Evolutionary conservation across 148 eudicot species (phyloP).

Genomic region (Talinum fruticosum): DNA sequence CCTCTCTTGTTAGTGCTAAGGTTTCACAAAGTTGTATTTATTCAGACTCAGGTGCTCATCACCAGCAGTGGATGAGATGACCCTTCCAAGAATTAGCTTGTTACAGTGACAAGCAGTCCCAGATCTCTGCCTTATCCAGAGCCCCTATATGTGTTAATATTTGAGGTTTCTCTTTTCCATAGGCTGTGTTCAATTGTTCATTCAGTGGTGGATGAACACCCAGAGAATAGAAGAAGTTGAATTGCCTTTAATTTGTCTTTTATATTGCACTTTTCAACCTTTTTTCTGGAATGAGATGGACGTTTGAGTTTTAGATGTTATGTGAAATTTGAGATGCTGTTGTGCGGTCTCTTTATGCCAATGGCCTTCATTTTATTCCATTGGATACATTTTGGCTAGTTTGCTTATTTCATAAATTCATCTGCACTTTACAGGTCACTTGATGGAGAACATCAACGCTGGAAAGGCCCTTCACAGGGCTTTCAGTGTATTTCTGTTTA

Average conservation of each 20-base stretch:
- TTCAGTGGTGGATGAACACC: not conserved
- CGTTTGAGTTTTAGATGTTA: not conserved
- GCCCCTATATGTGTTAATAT: not conserved
- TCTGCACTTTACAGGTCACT: constrained; percentile 63
- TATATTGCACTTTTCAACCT: not conserved
- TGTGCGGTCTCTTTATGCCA: not conserved
- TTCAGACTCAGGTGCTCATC: too few relatives aligned
- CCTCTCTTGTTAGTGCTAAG: too few relatives aligned
- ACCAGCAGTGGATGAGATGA: not conserved
- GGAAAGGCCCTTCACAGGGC: constrained; percentile 87
- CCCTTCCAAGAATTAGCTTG: not conserved
- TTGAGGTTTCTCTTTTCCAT: not conserved
- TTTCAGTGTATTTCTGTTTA: constrained; percentile 87
- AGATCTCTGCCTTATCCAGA: not conserved
- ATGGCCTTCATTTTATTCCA: too few relatives aligned
- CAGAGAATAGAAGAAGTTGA: not conserved
- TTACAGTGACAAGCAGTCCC: not conserved
- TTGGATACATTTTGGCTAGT: not conserved
- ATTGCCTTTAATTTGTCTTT: not conserved
- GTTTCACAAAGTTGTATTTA: too few relatives aligned
- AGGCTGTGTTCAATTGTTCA: too few relatives aligned
- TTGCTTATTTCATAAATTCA: not conserved
- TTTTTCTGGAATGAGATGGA: not conserved
- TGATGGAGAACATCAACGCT: constrained; percentile 84
- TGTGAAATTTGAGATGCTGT: not conserved